Evolutionary conservation across 768 basidiomycete genomes (phyloP).

Genomic region (Lentinula sp.): DNA sequence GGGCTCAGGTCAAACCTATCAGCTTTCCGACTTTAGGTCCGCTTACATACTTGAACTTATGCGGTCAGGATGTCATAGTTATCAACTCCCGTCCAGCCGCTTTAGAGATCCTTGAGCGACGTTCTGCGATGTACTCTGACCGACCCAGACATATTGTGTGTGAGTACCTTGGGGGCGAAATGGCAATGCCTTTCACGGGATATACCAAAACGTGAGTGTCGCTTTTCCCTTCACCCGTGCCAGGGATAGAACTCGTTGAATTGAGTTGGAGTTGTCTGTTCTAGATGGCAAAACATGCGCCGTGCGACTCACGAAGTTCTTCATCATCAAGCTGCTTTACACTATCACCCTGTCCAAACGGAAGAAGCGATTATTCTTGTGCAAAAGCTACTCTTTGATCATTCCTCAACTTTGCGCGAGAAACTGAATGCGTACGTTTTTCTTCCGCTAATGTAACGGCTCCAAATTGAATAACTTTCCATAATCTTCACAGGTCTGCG

Average conservation of each 20-base stretch:
- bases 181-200: background rate
- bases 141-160: background rate
- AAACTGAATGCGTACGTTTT: background rate
- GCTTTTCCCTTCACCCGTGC: background rate
- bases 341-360: background rate
- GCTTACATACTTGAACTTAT: background rate
- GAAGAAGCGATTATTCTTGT: background rate
- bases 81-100: background rate
- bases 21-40: background rate
- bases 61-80: background rate
- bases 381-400: background rate
- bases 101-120: background rate
- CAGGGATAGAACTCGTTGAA: too few species aligned
- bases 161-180: background rate
- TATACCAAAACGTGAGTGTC: background rate
- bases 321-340: background rate
- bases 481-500: background rate
- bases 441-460: background rate
- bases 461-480: too few species aligned
- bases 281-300: background rate
- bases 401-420: background rate
- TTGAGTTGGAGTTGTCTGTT: background rate
- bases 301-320: background rate
- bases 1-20: background rate
- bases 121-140: constrained; percentile 1